phyloP scores from a whole-genome alignment of 495 filamentous ascomycete genomes.

The Penicillium robsamsonii region DNA sequence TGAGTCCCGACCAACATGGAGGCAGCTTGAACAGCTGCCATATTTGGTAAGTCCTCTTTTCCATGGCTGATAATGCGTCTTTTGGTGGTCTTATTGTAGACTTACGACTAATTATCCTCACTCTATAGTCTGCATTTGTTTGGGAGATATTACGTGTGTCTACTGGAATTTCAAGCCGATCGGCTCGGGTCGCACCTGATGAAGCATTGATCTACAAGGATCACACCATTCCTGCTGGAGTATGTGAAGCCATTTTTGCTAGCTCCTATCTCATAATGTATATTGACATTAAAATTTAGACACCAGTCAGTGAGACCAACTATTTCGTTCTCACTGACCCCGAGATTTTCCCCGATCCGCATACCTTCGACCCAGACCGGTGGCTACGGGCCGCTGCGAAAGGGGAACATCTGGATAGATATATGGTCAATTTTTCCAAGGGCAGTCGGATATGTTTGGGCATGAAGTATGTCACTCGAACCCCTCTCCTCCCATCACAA shows the following conservation, averaged over 20 bases:
- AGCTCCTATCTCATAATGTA: slow-evolving; percentile 11
- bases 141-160: slow-evolving; percentile 48
- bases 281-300: slow-evolving; percentile 22
- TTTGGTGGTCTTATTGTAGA: neutral
- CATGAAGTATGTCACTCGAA: slow-evolving; percentile 31
- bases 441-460: slow-evolving; percentile 45
- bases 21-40: slow-evolving; percentile 49
- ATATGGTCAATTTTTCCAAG: slow-evolving; percentile 42
- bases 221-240: slow-evolving; percentile 34
- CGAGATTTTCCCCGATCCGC: slow-evolving; percentile 46
- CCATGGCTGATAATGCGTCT: neutral
- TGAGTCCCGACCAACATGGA: slow-evolving; percentile 27
- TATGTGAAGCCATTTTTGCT: slow-evolving; percentile 19
- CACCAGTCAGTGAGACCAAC: slow-evolving; percentile 44
- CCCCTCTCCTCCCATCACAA: slow-evolving; percentile 11
- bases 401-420: slow-evolving; percentile 34
- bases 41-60: slow-evolving; percentile 37
- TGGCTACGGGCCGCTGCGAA: slow-evolving; percentile 41
- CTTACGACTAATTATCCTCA: neutral
- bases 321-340: slow-evolving; percentile 48
- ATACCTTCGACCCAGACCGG: slow-evolving; percentile 48
- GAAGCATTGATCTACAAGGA: slow-evolving; percentile 42
- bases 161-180: slow-evolving; percentile 38
- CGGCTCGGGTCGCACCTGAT: slow-evolving; percentile 41
- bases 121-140: slow-evolving; percentile 38